Conservation (phyloP, 306 rosid genomes). For the Pueraria montana region DNA sequence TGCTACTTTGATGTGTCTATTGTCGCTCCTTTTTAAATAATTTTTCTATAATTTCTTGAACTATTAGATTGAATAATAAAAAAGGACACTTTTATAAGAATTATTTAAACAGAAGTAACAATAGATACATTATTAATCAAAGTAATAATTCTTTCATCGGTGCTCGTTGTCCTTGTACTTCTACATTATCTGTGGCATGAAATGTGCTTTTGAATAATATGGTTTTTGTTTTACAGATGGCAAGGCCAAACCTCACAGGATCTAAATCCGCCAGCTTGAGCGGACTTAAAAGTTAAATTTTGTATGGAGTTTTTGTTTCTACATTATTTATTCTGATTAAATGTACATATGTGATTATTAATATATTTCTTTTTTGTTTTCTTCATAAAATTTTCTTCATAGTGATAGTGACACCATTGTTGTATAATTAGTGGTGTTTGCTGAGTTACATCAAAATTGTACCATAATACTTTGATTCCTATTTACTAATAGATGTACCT, state of each 20-base stretch:
- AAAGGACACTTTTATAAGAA: not conserved
- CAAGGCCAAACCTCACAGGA: conserved; percentile 86
- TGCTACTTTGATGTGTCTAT: not conserved
- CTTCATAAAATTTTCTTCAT: conserved; percentile 45
- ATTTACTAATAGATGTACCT: conserved; percentile 36
- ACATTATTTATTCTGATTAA: conserved; percentile 54
- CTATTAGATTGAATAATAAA: not conserved
- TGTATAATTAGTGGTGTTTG: conserved; percentile 58
- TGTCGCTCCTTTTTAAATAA: not conserved
- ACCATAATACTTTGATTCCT: conserved; percentile 38
- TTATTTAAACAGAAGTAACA: not conserved
- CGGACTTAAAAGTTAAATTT: conserved; percentile 41
- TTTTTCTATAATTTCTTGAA: not conserved
- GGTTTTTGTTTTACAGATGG: conserved; percentile 76
- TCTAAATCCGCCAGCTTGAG: conserved; percentile 70
- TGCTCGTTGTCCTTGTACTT: too few relatives aligned
- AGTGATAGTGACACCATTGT: conserved; percentile 55
- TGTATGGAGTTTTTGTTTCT: conserved; percentile 51
- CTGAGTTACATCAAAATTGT: conserved; percentile 51
- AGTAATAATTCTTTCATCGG: too few relatives aligned
- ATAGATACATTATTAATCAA: not conserved
- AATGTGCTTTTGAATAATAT: conserved; percentile 31
- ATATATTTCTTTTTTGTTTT: conserved; percentile 14
- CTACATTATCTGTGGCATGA: not conserved
- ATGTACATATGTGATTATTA: conserved; percentile 71